These are phyloP conservation scores for Dendrobium officinale DNA, from an alignment of 106 monocot species.

Conservation along the genomic window DNA sequence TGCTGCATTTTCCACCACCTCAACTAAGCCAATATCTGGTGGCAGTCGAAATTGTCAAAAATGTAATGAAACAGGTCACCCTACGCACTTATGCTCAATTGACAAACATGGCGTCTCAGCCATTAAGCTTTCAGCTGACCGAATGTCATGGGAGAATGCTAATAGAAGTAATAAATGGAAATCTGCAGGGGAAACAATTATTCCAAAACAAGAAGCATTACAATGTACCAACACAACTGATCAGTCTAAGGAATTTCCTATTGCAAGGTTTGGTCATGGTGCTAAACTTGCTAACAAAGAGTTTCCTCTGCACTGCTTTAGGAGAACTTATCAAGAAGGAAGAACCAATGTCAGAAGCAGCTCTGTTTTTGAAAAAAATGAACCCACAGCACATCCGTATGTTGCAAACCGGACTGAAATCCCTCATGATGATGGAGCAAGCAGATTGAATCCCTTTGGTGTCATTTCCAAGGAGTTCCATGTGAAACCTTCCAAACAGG, in stretches of 20 bases:
- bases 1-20: slow-evolving; percentile 9
- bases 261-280: slow-evolving; percentile 7
- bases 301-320: slow-evolving; percentile 9
- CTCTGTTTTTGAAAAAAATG: slow-evolving; percentile 9
- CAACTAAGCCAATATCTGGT: slow-evolving; percentile 19
- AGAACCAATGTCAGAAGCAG: slow-evolving; percentile 10
- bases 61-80: slow-evolving; percentile 83
- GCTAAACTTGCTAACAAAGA: slow-evolving; percentile 16
- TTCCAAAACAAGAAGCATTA: slow-evolving; percentile 3
- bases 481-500: slow-evolving; percentile 1
- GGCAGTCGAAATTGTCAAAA: slow-evolving; percentile 20
- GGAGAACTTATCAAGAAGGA: slow-evolving; percentile 14
- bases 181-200: slow-evolving; percentile 10
- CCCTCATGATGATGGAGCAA: background rate
- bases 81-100: slow-evolving; percentile 54
- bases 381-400: slow-evolving; percentile 11
- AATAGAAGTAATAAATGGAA: slow-evolving; percentile 30
- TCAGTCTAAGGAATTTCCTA: slow-evolving; percentile 13
- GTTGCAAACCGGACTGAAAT: slow-evolving; percentile 1
- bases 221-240: slow-evolving; percentile 7
- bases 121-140: slow-evolving; percentile 52
- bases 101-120: slow-evolving; percentile 49
- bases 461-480: slow-evolving; percentile 15
- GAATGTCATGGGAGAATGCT: slow-evolving; percentile 28
- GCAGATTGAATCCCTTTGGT: slow-evolving; percentile 3